phyloP scores from a whole-genome alignment of 371 early-diverging fungal genomes.

The Batkoa obscura region DNA sequence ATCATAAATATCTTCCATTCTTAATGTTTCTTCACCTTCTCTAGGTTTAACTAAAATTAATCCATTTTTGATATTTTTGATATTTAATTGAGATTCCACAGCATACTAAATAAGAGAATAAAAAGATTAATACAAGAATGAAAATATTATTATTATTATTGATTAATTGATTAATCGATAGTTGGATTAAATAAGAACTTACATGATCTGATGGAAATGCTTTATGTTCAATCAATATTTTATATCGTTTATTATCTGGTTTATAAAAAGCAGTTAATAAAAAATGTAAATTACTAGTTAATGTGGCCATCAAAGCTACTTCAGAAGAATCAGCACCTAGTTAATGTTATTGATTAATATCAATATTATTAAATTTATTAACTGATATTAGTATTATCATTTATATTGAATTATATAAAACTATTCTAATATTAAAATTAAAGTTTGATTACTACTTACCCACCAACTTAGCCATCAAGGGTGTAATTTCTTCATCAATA shows the following conservation, averaged over 20 bases:
- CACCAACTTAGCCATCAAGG: constrained; percentile 51
- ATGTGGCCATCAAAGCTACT: constrained; percentile 77
- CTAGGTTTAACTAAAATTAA: constrained; percentile 51
- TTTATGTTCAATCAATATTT: constrained; percentile 79
- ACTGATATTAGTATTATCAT: no score
- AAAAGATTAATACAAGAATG: no score
- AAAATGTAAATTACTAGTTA: constrained; percentile 82
- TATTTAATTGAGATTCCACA: constrained; percentile 61
- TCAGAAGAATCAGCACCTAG: constrained; percentile 62
- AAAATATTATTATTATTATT: no score
- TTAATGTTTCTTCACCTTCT: constrained; percentile 41
- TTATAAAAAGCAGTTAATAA: constrained; percentile 81
- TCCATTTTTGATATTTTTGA: constrained; percentile 57
- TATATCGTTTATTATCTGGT: constrained; percentile 50
- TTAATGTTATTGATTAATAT: not conserved
- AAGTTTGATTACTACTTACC: constrained; percentile 20
- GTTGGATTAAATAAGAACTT: no score
- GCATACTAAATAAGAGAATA: constrained; percentile 29
- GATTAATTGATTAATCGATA: no score
- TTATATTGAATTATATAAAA: no score
- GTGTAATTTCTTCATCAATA: constrained; percentile 57
- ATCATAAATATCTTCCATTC: constrained; percentile 63
- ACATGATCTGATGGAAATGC: constrained; percentile 85
- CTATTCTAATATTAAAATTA: not conserved
- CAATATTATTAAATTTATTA: no score